These are phyloP conservation scores for Globisporangium nagaii DNA, from an alignment of 352 stramenopile species.

Conservation along the genomic window DNA sequence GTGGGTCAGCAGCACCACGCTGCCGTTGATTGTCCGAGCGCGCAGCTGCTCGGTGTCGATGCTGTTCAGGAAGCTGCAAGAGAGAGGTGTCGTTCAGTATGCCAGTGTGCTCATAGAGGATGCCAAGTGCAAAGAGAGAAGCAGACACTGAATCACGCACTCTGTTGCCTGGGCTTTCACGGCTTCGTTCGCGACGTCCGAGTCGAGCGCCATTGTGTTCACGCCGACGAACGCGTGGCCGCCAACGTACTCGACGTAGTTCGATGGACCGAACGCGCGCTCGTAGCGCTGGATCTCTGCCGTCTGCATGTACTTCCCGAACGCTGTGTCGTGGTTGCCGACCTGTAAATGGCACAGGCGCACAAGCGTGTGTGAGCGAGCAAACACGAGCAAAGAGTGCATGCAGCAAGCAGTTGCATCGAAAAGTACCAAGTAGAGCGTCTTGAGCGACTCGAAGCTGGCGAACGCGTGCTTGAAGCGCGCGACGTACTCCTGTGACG, in stretches of 20 bases:
- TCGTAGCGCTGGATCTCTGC: constrained; percentile 48
- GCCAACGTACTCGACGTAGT: constrained; percentile 38
- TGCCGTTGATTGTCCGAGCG: constrained; percentile 15
- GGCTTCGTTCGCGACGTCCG: constrained; percentile 38
- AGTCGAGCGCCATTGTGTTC: constrained; percentile 79
- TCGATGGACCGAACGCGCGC: constrained; percentile 49
- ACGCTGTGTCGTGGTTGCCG: constrained; percentile 76
- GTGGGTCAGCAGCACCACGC: constrained; percentile 53
- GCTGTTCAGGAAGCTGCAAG: constrained; percentile 36
- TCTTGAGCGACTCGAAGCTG: constrained; percentile 33
- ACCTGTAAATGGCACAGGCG: constrained; percentile 19
- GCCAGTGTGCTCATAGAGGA: too few species aligned
- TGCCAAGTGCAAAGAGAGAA: background rate
- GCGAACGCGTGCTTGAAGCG: constrained; percentile 43
- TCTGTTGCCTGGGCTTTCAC: constrained; percentile 45
- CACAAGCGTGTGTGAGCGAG: too few species aligned
- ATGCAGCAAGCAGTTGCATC: background rate
- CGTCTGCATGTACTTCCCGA: constrained; percentile 40
- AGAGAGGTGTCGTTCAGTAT: too few species aligned
- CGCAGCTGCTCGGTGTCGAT: constrained; percentile 26
- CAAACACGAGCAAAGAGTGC: too few species aligned
- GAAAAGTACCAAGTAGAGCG: constrained; percentile 42
- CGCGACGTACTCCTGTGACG: constrained; percentile 37
- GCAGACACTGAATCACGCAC: constrained; percentile 12
- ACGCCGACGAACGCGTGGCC: constrained; percentile 58